phyloP scores from a whole-genome alignment of 768 basidiomycete species.

The Filobasidium floriforme region DNA sequence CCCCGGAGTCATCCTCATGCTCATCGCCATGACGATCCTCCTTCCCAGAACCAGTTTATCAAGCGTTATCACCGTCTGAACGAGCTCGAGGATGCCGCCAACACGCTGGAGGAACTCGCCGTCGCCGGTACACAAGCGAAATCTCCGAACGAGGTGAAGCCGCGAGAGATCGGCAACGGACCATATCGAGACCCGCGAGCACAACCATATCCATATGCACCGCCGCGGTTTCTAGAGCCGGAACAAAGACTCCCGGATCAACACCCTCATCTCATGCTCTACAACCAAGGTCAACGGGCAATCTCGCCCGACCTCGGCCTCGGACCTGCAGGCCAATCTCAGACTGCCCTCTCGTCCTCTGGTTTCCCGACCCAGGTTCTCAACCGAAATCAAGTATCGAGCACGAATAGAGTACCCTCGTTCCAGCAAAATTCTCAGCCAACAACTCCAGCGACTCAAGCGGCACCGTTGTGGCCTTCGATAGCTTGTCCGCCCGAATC shows the following conservation, averaged over 20 bases:
- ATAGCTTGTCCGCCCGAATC: neutral
- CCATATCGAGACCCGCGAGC: neutral
- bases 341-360: too few species aligned
- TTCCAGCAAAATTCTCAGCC: neutral
- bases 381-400: neutral
- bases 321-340: neutral
- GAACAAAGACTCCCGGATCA: neutral
- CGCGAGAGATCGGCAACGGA: neutral
- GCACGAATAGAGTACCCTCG: neutral
- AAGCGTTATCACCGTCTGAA: neutral
- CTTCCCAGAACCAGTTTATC: neutral
- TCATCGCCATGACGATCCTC: neutral
- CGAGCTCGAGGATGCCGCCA: slow-evolving; percentile 1
- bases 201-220: neutral
- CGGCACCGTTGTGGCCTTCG: neutral
- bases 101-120: slow-evolving; percentile 3
- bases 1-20: neutral
- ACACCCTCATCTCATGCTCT: too few species aligned
- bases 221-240: neutral
- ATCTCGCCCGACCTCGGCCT: neutral
- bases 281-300: too few species aligned
- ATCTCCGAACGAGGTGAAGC: neutral
- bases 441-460: too few species aligned
- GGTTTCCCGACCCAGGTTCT: too few species aligned
- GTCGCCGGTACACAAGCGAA: neutral